Evolutionary conservation across 176 grass and related monocot species (phyloP).

Genomic region (Dactylis glomerata): DNA sequence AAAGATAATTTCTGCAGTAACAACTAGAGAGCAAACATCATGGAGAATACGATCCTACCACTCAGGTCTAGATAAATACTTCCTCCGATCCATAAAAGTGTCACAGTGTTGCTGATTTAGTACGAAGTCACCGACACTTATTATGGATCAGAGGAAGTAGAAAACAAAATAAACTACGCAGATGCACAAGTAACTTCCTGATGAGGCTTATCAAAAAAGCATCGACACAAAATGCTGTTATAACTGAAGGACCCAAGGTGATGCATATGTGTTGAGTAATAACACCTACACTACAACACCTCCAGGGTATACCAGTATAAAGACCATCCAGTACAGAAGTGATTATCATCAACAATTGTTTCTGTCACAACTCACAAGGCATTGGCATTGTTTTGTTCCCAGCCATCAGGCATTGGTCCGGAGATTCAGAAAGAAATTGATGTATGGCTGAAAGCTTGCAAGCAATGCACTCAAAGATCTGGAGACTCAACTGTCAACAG

Average conservation of each 20-base stretch:
- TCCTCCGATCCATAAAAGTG: no score
- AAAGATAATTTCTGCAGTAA: no score
- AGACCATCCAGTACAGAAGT: constrained; percentile 25
- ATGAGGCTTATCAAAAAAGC: not conserved
- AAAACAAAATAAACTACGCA: not conserved
- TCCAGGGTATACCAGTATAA: constrained; percentile 21
- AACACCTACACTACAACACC: constrained; percentile 32
- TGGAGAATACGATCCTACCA: not conserved
- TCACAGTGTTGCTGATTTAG: no score
- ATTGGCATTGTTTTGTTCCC: not conserved
- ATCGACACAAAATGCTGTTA: constrained; percentile 13
- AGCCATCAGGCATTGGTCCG: not conserved
- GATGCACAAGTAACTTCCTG: constrained; percentile 1
- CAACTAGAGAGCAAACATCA: not conserved
- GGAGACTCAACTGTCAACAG: not conserved
- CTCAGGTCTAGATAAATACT: not conserved
- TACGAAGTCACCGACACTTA: no score
- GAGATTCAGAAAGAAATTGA: not conserved
- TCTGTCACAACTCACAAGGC: constrained; percentile 6
- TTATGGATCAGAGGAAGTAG: not conserved
- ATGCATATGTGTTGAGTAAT: constrained; percentile 10
- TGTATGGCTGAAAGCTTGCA: constrained; percentile 27
- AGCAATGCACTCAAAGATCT: constrained; percentile 23
- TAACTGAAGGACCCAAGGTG: constrained; percentile 19
- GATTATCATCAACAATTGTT: not conserved